Base-by-base conservation (phyloP, 257 asterid species). In the Nicotiana undulata region DNA sequence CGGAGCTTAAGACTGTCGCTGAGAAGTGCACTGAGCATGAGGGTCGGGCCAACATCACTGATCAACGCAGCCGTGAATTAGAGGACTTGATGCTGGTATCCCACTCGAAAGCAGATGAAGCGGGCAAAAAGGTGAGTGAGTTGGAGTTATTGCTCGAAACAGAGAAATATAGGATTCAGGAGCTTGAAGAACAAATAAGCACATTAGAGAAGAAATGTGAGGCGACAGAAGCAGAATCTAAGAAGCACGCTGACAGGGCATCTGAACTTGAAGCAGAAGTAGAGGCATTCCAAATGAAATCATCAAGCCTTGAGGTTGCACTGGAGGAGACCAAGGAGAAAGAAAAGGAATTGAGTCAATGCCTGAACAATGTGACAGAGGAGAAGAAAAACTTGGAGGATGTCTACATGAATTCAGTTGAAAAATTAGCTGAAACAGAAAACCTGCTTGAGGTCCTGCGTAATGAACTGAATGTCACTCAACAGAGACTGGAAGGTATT, bases 111-210 rank as follows among this genome's bases (percentile, higher is more conserved):
- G 93, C 87, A 53, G 90, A 81, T 46, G 95, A 90, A 31, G 85
- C 93, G 16, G 87, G 81, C 16, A 86, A 91, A 81, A 92, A 83
- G 89, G 92, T 51, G 81, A 85, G 90, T 9, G 93, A 95, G 81
- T 76, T 95, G 79, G 94, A 94, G 93, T 82, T 89, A 65, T 88
- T 92, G 84, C 97, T 94, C 29, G 95, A 89, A 82, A 88, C 94
- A 9, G 97, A 95, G 77, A 95, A 89, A 64, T 75, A 87, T 22
- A 90, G 93, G 89, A 89, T 89, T 84, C 93, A 85, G 91, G 98
- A 93, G 90, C 95, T 92, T 64, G 98, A 95, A 86, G 98, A 91
- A 86, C 94, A 91, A 81, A 81, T 90, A 75, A 86, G 80, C 82
- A 77, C 70, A 78, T 84, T 91, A 49, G 98, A 91, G 65, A 89